phyloP scores from a whole-genome alignment of 768 basidiomycete species.

The Cyclocybe cylindracea region DNA sequence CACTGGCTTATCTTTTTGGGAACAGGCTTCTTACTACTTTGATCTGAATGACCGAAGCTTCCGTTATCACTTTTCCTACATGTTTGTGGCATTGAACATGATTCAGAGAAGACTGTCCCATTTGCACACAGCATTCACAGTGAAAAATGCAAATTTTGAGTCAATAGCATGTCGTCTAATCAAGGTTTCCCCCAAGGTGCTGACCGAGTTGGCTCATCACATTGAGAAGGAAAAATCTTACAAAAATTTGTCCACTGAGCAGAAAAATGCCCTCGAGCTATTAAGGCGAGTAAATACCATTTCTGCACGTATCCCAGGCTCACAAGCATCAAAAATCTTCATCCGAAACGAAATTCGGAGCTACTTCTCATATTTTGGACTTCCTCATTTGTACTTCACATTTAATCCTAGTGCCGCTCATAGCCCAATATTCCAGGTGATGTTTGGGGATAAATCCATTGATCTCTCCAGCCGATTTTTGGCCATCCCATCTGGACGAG shows the following conservation, averaged over 20 bases:
- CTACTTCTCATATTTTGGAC: no score
- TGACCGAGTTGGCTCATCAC: neutral
- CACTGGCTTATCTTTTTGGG: constrained; percentile 11
- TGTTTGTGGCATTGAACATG: constrained; percentile 29
- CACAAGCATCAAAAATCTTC: no score
- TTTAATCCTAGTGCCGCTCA: constrained; percentile 2
- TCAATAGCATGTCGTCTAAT: neutral
- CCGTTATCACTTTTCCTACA: constrained; percentile 21
- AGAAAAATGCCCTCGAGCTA: constrained; percentile 20
- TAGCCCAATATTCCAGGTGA: constrained; percentile 10
- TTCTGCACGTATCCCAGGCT: no score
- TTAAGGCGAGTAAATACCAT: constrained; percentile 28
- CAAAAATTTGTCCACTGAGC: constrained; percentile 1
- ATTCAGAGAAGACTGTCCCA: constrained; percentile 22
- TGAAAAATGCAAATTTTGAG: constrained; percentile 5
- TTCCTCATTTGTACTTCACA: no score
- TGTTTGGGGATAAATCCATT: constrained; percentile 6
- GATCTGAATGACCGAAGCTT: constrained; percentile 18
- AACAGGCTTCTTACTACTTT: constrained; percentile 24
- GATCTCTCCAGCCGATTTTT: constrained; percentile 21
- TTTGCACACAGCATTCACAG: constrained; percentile 23
- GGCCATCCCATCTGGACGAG: constrained; percentile 1
- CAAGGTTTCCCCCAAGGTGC: neutral
- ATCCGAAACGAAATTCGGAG: no score
- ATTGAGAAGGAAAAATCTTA: constrained; percentile 6